These are phyloP conservation scores for Suillus discolor DNA, from an alignment of 768 basidiomycete species.

Conservation along the genomic window DNA sequence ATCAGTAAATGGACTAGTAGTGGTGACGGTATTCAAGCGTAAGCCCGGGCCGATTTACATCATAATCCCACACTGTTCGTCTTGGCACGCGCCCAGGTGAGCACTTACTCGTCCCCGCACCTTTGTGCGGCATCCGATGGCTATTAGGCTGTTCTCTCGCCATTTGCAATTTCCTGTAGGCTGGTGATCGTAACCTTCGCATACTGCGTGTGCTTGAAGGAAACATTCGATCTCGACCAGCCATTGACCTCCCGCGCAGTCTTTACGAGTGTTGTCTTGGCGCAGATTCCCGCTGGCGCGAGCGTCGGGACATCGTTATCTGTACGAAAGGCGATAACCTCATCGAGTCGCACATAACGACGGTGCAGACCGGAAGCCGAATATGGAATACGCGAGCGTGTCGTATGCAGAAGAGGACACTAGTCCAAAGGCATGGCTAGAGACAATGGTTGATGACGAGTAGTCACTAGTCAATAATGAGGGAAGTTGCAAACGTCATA, in stretches of 20 bases:
- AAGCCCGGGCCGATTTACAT: too few relatives aligned
- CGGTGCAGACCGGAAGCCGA: neutral
- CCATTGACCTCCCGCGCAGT: neutral
- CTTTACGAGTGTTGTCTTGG: neutral
- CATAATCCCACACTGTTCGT: too few relatives aligned
- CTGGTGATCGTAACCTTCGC: slow-evolving; percentile 1
- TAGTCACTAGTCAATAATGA: neutral
- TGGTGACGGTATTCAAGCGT: too few relatives aligned
- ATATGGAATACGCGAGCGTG: neutral
- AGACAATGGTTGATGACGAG: neutral
- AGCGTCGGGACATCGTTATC: neutral
- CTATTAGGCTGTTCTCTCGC: neutral
- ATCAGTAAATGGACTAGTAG: too few relatives aligned
- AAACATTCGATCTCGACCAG: neutral
- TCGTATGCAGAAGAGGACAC: too few relatives aligned
- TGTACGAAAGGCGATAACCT: neutral
- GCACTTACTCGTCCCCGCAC: neutral
- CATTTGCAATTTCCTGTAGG: neutral
- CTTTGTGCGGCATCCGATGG: neutral
- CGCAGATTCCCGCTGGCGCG: neutral
- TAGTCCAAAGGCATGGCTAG: too few relatives aligned
- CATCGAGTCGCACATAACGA: neutral
- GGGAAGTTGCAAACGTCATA: neutral
- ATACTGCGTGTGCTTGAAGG: neutral
- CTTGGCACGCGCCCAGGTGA: too few relatives aligned